Base-by-base conservation (phyloP, 2,329 filamentous ascomycete species). In the Didymella glomerata region DNA sequence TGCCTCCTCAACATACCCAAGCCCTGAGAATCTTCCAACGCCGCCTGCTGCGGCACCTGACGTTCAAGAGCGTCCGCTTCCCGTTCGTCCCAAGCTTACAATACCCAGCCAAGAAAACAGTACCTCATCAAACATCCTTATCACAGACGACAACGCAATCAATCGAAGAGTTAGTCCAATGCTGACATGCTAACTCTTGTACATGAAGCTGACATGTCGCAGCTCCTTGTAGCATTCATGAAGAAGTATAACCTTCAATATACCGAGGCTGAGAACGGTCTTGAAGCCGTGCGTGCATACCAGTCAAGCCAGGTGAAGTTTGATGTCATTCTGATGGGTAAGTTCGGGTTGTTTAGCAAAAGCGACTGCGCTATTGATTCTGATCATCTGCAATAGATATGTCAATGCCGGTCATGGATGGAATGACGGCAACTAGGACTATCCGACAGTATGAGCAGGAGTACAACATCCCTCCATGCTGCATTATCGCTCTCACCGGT, bases 121-220 rank as follows among this genome's bases (percentile, higher is more conserved):
- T n/a, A 16, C 8, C 9, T 20, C 41, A 4, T 60, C 63, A 4
- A 60, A 67, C 5, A 63, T 77, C 0, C 69, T 80, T 0, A 71
- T 79, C 1, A 73, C 76, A 0, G 78, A 80, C 46, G 78, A 79
- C 46, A 80, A 80, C 34, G 16, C 60, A 0, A 68, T 80, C 36
- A 80, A 80, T 20, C 64, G 77, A 2, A 75, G 67, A 62, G 75
- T 76, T 48, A 25, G 64, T 64, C 22, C 14, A 22, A 18, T 16
- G 18, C 40, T 30, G 22, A 14, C 10, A 13, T 25, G 7, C 25
- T 45, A 11, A 18, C 11, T 25, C 18, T 10, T 25, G 7, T 7
- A 41, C 18, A 20, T 10, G 10, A 4, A n/a, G 22, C 66, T 68
- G 25, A 70, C 36, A 4, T 18, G 14, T 30, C 16, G 9, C 13